Conservation (phyloP, 768 basidiomycete species). For the Rossbeevera mucosa region DNA sequence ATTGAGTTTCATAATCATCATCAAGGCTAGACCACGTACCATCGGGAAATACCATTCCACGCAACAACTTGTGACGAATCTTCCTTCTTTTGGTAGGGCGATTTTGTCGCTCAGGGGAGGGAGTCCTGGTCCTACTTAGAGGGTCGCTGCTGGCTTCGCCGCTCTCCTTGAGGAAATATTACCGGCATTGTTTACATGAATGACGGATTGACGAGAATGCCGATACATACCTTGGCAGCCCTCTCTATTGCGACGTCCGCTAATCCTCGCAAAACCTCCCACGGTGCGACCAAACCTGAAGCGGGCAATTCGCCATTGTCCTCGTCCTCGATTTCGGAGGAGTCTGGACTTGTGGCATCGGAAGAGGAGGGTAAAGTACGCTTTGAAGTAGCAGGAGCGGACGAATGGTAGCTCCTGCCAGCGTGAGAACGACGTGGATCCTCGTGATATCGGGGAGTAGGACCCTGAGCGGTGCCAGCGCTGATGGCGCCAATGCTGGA, state of each 20-base stretch:
- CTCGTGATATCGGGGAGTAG: slow-evolving; percentile 56
- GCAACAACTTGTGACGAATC: slow-evolving; percentile 56
- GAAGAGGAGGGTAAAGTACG: slow-evolving; percentile 59
- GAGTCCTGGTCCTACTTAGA: slow-evolving; percentile 68
- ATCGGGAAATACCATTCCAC: slow-evolving; percentile 68
- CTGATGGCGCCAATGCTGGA: slow-evolving; percentile 62
- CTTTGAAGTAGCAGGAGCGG: slow-evolving; percentile 44
- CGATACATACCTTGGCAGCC: slow-evolving; percentile 60
- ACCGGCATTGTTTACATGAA: slow-evolving; percentile 3
- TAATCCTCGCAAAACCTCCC: slow-evolving; percentile 77
- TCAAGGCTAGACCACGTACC: slow-evolving; percentile 38
- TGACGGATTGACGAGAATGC: neutral
- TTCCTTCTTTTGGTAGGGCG: slow-evolving; percentile 71
- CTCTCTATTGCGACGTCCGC: slow-evolving; percentile 79
- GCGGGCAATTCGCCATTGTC: slow-evolving; percentile 77
- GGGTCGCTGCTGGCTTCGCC: slow-evolving; percentile 68
- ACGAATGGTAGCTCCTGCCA: slow-evolving; percentile 30
- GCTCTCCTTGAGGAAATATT: slow-evolving; percentile 51
- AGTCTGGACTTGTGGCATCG: slow-evolving; percentile 71
- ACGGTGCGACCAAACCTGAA: slow-evolving; percentile 77
- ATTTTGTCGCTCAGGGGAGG: slow-evolving; percentile 64
- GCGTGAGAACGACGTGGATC: slow-evolving; percentile 28
- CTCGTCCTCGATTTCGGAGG: slow-evolving; percentile 81
- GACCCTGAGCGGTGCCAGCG: slow-evolving; percentile 38
- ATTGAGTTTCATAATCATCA: neutral